Base-by-base conservation (phyloP, 129 eudicot species). In the Flaveria linearis region DNA sequence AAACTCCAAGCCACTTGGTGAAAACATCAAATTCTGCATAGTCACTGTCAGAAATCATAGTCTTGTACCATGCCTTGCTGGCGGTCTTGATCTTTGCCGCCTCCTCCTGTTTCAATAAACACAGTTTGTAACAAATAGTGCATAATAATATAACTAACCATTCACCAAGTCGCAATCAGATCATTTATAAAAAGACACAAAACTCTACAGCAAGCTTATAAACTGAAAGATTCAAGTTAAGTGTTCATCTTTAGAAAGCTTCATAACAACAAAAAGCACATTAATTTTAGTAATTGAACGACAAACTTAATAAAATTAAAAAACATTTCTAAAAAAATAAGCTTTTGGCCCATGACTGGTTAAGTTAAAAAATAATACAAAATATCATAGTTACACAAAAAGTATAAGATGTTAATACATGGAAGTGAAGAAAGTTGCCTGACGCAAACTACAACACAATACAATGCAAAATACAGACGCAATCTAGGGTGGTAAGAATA, bases 11-110 rank as follows among this genome's bases (percentile, higher is more conserved):
- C 92, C 92, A 88, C 82, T 88, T 85, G 60, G 89, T 72, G 85
- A 88, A 89, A 69, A 78, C 85, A 68, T 89, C 92, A 36, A 89
- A 89, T 68, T 89, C 91, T 7, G 96, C 85, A 68, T 89, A 87
- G 73, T 89, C 92, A 72, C 86, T 82, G 64, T 87, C 92, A 0
- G 96, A 89, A 4, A 89, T 89, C 96, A 85, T 86, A 8, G 96
- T 89, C 89, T 86, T 77, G 74, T 86, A 86, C 89, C 90, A 89
- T 5, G 80, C 58, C 74, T 83, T 84, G 79, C 91, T 73, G 7
- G 89, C 88, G 13, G 85, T 78, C 80, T 87, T 85, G 67, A 85
- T 85, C 55, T 82, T 76, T 13, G 85, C 62, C 4, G 84, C 88
- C 67, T 87, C 96, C 87, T 86, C 91, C 95, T 89, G 84, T 60